Evolutionary conservation across 2,329 filamentous ascomycete species (phyloP).

Genomic region (Alternaria burnsii): DNA sequence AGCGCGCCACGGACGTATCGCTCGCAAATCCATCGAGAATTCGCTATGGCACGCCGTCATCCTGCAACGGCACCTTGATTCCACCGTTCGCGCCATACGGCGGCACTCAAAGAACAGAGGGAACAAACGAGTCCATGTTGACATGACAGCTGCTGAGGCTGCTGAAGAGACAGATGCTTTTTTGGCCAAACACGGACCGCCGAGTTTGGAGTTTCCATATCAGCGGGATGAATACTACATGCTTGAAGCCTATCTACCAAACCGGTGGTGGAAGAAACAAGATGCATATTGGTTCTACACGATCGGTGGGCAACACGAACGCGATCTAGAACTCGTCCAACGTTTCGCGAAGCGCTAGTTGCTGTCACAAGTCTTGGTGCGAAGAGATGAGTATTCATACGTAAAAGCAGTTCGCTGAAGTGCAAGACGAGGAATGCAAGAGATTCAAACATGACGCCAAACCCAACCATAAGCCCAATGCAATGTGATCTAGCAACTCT

Average conservation of each 20-base stretch:
- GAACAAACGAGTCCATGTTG: slow-evolving; percentile 57
- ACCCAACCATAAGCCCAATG: neutral
- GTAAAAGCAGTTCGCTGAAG: slow-evolving; percentile 9
- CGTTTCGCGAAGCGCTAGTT: slow-evolving; percentile 23
- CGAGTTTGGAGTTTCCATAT: slow-evolving; percentile 62
- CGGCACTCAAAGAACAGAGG: slow-evolving; percentile 61
- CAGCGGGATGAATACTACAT: slow-evolving; percentile 67
- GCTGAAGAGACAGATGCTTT: slow-evolving; percentile 60
- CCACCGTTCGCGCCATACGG: slow-evolving; percentile 56
- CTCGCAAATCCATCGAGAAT: slow-evolving; percentile 57
- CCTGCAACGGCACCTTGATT: slow-evolving; percentile 59
- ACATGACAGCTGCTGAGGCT: slow-evolving; percentile 58
- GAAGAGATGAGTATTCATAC: slow-evolving; percentile 1
- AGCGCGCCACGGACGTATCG: slow-evolving; percentile 54
- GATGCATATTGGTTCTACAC: slow-evolving; percentile 61
- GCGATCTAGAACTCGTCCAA: slow-evolving; percentile 49
- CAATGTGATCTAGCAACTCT: neutral
- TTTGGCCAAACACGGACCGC: slow-evolving; percentile 60
- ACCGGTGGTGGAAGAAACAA: slow-evolving; percentile 62
- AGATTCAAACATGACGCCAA: neutral
- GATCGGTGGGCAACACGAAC: slow-evolving; percentile 48
- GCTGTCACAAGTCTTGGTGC: neutral
- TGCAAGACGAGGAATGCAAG: slow-evolving; percentile 3
- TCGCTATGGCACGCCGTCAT: slow-evolving; percentile 62
- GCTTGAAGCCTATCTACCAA: slow-evolving; percentile 65